Evolutionary conservation across 257 asterid genomes (phyloP), one percentile per base, ranked within the genome.

Genomic region (Hygrophila difformis): DNA sequence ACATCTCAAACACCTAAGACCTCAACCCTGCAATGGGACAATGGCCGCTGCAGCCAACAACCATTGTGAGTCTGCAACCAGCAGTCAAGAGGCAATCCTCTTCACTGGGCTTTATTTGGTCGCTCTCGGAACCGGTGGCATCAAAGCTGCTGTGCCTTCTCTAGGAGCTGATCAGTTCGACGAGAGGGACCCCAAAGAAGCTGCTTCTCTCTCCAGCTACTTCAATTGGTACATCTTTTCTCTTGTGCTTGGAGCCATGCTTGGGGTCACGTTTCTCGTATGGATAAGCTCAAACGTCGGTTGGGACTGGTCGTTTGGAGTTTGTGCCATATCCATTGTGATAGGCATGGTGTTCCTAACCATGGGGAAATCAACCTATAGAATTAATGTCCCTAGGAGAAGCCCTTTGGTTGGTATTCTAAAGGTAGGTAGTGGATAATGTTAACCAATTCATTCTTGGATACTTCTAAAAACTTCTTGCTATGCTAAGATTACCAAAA

Each of bases 91-190:
- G 28, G 73, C 81, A 2, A 49, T 81, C 13, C 14, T 85, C 11
- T 78, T 68, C 47, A 49, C 44, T 0, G 77, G 91, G 8, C 77
- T 85, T 6, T 81, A 85, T 40, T 44, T 85, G 24, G 76, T 85
- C 2, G 95, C 93, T 1, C 66, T 81, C 0, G 93, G 95, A 6
- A 65, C 52, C 0, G 67, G 87, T 9, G 93, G 81, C 14, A 51
- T 76, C 6, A 81, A 81, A 64, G 95, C 93, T 1, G 84, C 85
- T 5, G 45, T 77, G 21, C 92, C 93, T 8, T 51, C 91, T 2
- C 67, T 81, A 2, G 93, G 95, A 12, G 93, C 95, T 4, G 95
- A 78, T 52, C 93, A 81, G 36, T 81, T 67, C 9, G 87, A 85
- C 19, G 83, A 72, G 51, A 65, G 52, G 21, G 80, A 79, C 60